Evolutionary conservation across 495 filamentous ascomycete species (phyloP), one percentile per base, ranked within the genome.

Genomic region (Penicillium antarcticum): DNA sequence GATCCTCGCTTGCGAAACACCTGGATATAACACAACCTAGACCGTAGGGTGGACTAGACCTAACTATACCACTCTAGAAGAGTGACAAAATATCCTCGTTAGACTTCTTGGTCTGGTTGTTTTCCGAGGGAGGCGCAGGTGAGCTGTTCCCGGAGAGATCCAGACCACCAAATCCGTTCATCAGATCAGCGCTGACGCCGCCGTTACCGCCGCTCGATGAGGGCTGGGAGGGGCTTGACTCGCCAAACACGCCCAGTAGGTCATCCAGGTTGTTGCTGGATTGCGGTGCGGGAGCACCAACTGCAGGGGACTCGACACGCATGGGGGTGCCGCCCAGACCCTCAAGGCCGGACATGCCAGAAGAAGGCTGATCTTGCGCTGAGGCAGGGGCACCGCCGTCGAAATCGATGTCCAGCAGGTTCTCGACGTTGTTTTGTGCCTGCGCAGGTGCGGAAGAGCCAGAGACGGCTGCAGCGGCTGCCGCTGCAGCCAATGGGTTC

Each of bases 381-480:
- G 87, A 91, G 12, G 94, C 94, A 0, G 94, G 95, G 18, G 89
- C 94, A 5, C 88, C 85, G 24, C 94, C 95, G 63, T 97, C 94
- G 67, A 97, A 97, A 73, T 98, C 94, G 61, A 98, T 97, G 69
- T 98, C 94, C 48, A 98, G 80, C 31, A 98, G 78, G 61, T 97
- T 98, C 67, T 98, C 94, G 53, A 88, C 82, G 64, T 96, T 96
- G 74, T 61, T 85, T 70, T 91, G 85, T 16, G 77, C 50, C 52
- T 78, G 74, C 19, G 74, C 61, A 26, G 75, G 64, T 23, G 75
- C 63, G 6, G 77, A 57, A 21, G 72, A 67, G 41, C 85, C 83
- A 24, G 76, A 74, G 17, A 81, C 82, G 5, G 85, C 85, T 0
- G 85, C 86, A 3, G 86, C 86, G 0, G 87, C 88, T 1, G 87